These are phyloP conservation scores for Suhomyces yuchorum DNA, from an alignment of 1,139 yeast genomes.

Conservation along the genomic window DNA sequence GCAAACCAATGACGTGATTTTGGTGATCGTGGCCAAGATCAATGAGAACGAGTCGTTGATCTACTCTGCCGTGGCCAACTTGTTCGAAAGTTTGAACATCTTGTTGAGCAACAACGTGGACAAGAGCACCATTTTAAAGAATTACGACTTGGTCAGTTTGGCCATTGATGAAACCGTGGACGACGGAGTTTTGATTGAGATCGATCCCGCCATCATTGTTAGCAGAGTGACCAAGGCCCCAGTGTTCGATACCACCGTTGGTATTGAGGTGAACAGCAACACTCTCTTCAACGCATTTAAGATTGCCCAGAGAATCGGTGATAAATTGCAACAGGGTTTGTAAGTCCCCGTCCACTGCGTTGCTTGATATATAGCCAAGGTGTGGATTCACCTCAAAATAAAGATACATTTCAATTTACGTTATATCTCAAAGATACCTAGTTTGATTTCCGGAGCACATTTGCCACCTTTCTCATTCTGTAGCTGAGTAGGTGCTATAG, in stretches of 20 bases:
- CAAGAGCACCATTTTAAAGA: conserved; percentile 73
- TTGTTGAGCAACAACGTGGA: conserved; percentile 77
- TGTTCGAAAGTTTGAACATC: conserved; percentile 79
- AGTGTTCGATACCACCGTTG: conserved; percentile 30
- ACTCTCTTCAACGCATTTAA: conserved; percentile 88
- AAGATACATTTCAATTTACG: background rate
- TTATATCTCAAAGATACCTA: background rate
- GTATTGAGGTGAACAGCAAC: conserved; percentile 79
- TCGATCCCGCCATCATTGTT: conserved; percentile 83
- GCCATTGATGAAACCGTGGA: conserved; percentile 92
- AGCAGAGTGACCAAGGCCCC: conserved; percentile 90
- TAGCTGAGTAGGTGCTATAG: too few relatives aligned
- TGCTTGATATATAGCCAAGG: background rate
- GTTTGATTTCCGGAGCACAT: background rate
- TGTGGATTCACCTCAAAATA: conserved; percentile 2
- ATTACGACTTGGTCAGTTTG: conserved; percentile 82
- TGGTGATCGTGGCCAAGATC: conserved; percentile 68
- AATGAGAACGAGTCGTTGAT: conserved; percentile 87
- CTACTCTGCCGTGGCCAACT: conserved; percentile 74
- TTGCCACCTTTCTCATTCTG: too few relatives aligned
- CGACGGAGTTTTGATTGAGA: conserved; percentile 88
- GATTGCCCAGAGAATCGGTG: conserved; percentile 86
- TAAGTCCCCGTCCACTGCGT: conserved; percentile 20
- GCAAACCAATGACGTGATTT: conserved; percentile 76
- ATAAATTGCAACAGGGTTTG: conserved; percentile 79